Evolutionary conservation across 768 basidiomycete species (phyloP).

Genomic region (Calvatia gigantea): DNA sequence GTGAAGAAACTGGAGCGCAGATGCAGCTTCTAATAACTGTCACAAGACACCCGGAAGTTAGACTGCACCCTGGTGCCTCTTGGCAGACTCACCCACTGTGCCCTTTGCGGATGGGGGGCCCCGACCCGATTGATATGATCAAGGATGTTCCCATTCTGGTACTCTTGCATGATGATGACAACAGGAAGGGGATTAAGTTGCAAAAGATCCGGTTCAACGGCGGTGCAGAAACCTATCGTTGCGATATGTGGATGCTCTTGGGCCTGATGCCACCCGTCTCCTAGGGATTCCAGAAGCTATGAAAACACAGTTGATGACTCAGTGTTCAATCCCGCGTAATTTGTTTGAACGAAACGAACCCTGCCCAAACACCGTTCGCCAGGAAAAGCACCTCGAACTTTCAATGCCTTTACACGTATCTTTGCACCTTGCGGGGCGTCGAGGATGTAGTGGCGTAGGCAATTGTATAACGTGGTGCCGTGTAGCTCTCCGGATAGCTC

Average conservation of each 20-base stretch:
- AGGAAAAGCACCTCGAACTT: not conserved
- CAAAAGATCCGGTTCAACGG: not conserved
- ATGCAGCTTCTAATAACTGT: not conserved
- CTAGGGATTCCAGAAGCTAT: not conserved
- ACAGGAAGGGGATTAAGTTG: not conserved
- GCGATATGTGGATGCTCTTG: slow-evolving; percentile 2
- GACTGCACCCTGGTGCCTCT: not conserved
- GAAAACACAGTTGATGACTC: not conserved
- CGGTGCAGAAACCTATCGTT: not conserved
- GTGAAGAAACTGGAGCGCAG: not conserved
- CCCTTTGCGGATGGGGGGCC: not conserved
- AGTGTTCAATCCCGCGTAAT: not conserved
- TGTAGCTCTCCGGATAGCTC: not conserved
- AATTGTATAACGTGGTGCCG: not conserved
- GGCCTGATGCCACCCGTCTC: not conserved
- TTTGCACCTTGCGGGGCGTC: not conserved
- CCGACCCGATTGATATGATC: not conserved
- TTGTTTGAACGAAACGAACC: not conserved
- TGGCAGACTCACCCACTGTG: not conserved
- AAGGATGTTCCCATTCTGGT: slow-evolving; percentile 2
- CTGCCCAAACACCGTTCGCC: not conserved
- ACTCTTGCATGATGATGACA: slow-evolving; percentile 2
- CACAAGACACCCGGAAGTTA: not conserved
- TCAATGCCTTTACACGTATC: not conserved
- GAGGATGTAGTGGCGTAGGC: not conserved